These are phyloP conservation scores for Penicillium sumatraense DNA, from an alignment of 2,329 filamentous ascomycete genomes.

Conservation along the genomic window DNA sequence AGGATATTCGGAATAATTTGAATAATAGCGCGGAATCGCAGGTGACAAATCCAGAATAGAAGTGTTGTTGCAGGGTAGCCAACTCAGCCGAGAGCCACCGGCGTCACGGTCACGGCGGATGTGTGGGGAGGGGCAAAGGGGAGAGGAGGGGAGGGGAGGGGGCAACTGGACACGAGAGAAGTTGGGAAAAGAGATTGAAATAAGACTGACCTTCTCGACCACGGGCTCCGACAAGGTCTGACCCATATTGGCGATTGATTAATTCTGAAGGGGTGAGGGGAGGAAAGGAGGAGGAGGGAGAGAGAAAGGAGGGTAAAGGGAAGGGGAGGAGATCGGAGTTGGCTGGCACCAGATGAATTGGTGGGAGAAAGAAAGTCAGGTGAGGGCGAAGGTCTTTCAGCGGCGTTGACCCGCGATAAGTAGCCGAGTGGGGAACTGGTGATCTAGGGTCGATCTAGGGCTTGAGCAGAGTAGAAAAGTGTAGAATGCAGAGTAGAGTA, in stretches of 20 bases:
- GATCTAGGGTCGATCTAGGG: conserved; percentile 20
- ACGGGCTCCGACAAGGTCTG: conserved; percentile 99
- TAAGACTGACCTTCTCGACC: conserved; percentile 85
- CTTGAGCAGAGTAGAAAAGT: conserved; percentile 14
- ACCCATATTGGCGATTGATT: conserved; percentile 70
- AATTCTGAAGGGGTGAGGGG: conserved; percentile 14
- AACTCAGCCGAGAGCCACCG: neutral
- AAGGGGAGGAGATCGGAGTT: conserved; percentile 18
- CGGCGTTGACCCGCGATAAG: conserved; percentile 27
- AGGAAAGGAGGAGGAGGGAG: conserved; percentile 8
- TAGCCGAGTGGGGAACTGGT: conserved; percentile 27
- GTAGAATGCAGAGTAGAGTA: neutral
- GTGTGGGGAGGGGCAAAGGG: conserved; percentile 32
- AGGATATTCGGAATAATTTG: no score
- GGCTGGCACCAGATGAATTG: conserved; percentile 19
- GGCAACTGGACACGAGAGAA: conserved; percentile 24
- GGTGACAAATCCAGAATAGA: no score
- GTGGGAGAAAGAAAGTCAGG: conserved; percentile 26
- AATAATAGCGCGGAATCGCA: no score
- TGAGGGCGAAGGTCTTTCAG: conserved; percentile 32
- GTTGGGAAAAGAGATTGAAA: conserved; percentile 16
- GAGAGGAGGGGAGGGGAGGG: neutral
- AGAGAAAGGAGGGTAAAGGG: no score
- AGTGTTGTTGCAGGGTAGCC: neutral
- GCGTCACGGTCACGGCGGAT: conserved; percentile 5